Percentiles rank a stretch among this genome's conserved stretches.
Conservation (phyloP, 2,329 filamentous ascomycete species). For the Beauveria sp. region DNA sequence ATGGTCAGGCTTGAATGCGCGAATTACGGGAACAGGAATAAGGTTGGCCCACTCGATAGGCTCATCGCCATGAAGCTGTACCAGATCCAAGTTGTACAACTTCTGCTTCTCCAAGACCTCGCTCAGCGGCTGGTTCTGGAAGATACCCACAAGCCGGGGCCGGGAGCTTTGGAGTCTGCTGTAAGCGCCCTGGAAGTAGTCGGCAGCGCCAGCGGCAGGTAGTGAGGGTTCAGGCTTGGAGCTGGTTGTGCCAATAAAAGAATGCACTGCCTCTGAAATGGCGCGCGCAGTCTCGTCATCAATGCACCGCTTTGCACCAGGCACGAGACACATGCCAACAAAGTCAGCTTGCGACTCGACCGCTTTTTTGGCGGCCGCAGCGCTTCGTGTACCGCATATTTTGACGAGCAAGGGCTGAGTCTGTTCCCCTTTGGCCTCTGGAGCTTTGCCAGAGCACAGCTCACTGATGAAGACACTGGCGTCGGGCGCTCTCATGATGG, state of each 20-base stretch:
- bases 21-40: slow-evolving; percentile 90
- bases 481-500: slow-evolving; percentile 85
- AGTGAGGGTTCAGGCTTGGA: slow-evolving; percentile 21
- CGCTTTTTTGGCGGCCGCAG: slow-evolving; percentile 72
- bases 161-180: slow-evolving; percentile 44
- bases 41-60: slow-evolving; percentile 82
- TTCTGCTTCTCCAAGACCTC: slow-evolving; percentile 75
- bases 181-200: slow-evolving; percentile 63
- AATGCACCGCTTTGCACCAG: slow-evolving; percentile 72
- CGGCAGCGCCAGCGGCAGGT: slow-evolving; percentile 35
- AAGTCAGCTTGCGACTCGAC: slow-evolving; percentile 84
- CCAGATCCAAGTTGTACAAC: slow-evolving; percentile 71
- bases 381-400: slow-evolving; percentile 84
- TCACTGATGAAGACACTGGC: slow-evolving; percentile 76
- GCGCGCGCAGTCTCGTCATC: slow-evolving; percentile 65
- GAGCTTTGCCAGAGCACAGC: slow-evolving; percentile 58
- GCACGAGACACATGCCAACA: slow-evolving; percentile 86
- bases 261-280: slow-evolving; percentile 74
- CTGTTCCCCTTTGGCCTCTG: slow-evolving; percentile 25
- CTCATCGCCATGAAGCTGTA: slow-evolving; percentile 89
- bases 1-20: slow-evolving; percentile 71
- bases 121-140: slow-evolving; percentile 79
- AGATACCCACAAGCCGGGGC: slow-evolving; percentile 84
- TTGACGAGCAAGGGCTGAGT: slow-evolving; percentile 64
- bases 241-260: slow-evolving; percentile 46